Base-by-base conservation (phyloP, 2,329 filamentous ascomycete species). In the Mycosphaerella sp. region DNA sequence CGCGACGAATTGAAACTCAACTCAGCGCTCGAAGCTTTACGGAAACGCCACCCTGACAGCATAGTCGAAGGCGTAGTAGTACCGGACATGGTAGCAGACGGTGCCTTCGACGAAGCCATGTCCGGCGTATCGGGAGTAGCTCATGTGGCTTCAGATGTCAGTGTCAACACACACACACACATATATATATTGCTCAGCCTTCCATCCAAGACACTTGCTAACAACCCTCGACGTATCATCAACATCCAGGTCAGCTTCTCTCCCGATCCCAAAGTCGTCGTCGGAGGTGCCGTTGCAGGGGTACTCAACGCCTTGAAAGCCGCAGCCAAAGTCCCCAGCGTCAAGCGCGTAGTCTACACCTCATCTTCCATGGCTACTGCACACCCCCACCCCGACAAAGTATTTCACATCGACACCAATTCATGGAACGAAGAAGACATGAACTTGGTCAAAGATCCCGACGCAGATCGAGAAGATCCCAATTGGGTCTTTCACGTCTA, bases 341-440 rank as follows among this genome's bases (percentile, higher is more conserved):
- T 49, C 27, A 49, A 49, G 39, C 37, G 45, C 4, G 35, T 49
- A 2, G 45, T 49, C 0, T 49, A 41, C 13, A 49, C 45, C 17
- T 49, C 45, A 7, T 41, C 37, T 13, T 49, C 45, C n/a, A 32
- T 41, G 2, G 45, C 45, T 6, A 42, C 45, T 3, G 34, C 39
- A 1, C 27, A 28, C 13, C 36, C 45, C 0, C 41, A 17, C 2
- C 27, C 30, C 37, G n/a, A 42, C 28, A 35, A n/a, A 7, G 21
- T 25, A 21, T 49, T 41, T 16, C 37, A 42, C 13, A 27, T 49
- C 4, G 37, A 49, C 28, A 13, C 13, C 9, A 17, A 14, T 12
- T 16, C 27, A 3, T 49, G 45, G 45, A 49, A 49, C n/a, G 39
- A 41, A 14, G 45, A 28, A 34, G 45, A 49, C 18, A 28, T 41